Evolutionary conservation across 495 filamentous ascomycete species (phyloP).

Genomic region (Immersiella caudata): DNA sequence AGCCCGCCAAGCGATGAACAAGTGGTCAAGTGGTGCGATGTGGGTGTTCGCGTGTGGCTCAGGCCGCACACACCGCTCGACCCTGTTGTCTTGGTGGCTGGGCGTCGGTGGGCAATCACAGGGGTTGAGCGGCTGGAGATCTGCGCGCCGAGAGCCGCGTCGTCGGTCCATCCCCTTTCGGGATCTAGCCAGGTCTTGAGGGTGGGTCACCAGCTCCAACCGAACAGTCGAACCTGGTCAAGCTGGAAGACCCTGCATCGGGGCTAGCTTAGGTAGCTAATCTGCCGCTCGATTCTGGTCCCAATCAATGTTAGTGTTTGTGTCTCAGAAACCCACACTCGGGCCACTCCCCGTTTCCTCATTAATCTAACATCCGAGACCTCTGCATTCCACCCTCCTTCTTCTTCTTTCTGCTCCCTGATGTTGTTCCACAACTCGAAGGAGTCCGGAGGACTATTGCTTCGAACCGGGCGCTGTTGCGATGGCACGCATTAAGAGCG

Average conservation of each 20-base stretch:
- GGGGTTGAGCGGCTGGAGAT: conserved; percentile 12
- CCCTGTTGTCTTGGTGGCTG: neutral
- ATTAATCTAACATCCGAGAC: no score
- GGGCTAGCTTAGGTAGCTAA: neutral
- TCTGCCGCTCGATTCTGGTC: neutral
- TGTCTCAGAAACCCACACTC: neutral
- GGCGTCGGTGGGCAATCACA: no score
- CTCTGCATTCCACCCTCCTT: no score
- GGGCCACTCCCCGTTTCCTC: no score
- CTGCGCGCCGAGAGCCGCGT: neutral
- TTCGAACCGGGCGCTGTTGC: conserved; percentile 3
- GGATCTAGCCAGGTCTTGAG: neutral
- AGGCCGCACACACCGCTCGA: neutral
- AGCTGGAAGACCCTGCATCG: conserved; percentile 15
- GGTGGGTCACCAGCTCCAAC: neutral
- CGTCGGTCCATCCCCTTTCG: conserved; percentile 1
- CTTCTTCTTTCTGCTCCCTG: no score
- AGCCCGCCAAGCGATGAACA: no score
- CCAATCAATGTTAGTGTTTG: neutral
- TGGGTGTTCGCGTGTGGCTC: no score
- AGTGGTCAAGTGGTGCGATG: no score
- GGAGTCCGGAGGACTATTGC: neutral
- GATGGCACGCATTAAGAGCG: conserved; percentile 8
- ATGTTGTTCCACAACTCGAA: neutral
- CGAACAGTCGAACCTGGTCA: conserved; percentile 3